A percentile compares a stretch with the other conserved stretches of the same genome.
These are phyloP conservation scores for Penicillium egyptiacum DNA, from an alignment of 495 filamentous ascomycete genomes.

Conservation along the genomic window DNA sequence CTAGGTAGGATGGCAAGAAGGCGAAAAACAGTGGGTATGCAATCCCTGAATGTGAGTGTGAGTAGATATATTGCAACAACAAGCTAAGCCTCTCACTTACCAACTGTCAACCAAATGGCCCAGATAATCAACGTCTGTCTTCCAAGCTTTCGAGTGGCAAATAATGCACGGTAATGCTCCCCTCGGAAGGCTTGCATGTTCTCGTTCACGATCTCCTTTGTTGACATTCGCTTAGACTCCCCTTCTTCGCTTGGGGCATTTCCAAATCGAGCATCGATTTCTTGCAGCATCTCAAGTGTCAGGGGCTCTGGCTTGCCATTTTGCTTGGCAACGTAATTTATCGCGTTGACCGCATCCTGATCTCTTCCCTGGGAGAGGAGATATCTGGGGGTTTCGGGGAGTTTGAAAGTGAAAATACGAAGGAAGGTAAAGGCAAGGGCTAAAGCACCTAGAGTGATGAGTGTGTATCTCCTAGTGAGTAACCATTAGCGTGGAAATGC, in stretches of 20 bases:
- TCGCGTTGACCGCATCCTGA: constrained; percentile 31
- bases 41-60: constrained; percentile 21
- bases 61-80: not conserved
- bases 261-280: constrained; percentile 29
- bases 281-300: constrained; percentile 32
- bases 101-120: constrained; percentile 35
- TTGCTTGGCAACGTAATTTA: constrained; percentile 33
- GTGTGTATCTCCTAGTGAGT: constrained; percentile 31
- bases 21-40: constrained; percentile 38
- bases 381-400: constrained; percentile 36
- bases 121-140: constrained; percentile 30
- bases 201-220: constrained; percentile 28
- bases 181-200: constrained; percentile 33
- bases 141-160: constrained; percentile 26
- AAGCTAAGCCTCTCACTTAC: constrained; percentile 4
- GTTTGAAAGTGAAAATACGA: constrained; percentile 34
- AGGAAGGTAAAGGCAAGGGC: constrained; percentile 32
- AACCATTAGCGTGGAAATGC: not conserved
- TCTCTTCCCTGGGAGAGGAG: constrained; percentile 36
- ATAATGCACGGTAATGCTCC: constrained; percentile 29
- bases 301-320: constrained; percentile 32
- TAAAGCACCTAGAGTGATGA: constrained; percentile 32
- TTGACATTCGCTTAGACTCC: constrained; percentile 13
- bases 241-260: not conserved
- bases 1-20: constrained; percentile 38